Evolutionary conservation across 129 eudicot species (phyloP).

Genomic region (Mikania micrantha): DNA sequence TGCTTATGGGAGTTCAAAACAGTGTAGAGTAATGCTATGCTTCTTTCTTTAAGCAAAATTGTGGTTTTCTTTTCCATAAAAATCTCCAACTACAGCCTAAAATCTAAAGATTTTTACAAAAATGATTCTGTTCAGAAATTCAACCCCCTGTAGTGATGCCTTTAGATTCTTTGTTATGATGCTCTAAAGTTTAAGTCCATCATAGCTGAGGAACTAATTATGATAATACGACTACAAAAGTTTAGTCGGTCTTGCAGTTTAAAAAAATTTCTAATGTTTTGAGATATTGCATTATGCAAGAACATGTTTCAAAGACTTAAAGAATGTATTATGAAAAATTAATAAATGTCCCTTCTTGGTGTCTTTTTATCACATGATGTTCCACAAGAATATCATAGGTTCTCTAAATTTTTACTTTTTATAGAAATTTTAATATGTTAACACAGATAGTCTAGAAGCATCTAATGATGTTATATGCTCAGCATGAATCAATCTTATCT

Average conservation of each 20-base stretch:
- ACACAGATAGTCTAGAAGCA: not conserved
- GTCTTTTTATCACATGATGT: not conserved
- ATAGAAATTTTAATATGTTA: not conserved
- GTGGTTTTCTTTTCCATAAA: not conserved
- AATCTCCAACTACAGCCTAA: not conserved
- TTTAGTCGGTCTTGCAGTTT: not conserved
- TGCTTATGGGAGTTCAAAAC: slow-evolving; percentile 5
- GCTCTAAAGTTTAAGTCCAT: not conserved
- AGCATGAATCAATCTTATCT: not conserved
- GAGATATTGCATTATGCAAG: not conserved
- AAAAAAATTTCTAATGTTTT: not conserved
- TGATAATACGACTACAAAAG: not conserved
- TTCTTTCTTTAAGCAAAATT: not conserved
- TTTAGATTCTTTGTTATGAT: not conserved
- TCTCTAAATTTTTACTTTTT: not conserved
- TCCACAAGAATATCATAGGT: not conserved
- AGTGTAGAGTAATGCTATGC: not conserved
- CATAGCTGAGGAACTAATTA: not conserved
- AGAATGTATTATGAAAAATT: not conserved
- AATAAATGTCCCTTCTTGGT: not conserved
- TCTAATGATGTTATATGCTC: not conserved
- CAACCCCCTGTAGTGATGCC: slow-evolving; percentile 6
- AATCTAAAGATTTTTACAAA: not conserved
- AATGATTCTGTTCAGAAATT: not conserved
- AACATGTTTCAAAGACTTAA: not conserved